Base-by-base conservation (phyloP, 164 flowering plant genomes). In the Paratinospora sagittata region DNA sequence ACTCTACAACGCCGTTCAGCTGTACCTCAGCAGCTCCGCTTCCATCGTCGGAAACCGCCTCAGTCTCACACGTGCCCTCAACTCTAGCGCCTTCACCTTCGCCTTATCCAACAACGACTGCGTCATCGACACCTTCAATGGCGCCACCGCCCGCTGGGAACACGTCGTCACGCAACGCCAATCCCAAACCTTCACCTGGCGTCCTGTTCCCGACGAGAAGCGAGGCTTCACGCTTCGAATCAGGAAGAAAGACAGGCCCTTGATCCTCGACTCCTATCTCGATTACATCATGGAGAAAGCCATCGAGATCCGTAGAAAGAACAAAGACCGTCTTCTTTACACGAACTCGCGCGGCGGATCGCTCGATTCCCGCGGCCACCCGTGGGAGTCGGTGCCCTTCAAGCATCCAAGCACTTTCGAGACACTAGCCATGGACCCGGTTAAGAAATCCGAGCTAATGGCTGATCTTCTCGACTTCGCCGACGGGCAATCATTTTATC, bases 361-460 rank as follows among this genome's bases (percentile, higher is more conserved):
- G 0, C 62, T 89, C 10, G 97, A 92, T 60, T 75, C 89, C 4
- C 74, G 92, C 23, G 94, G 97, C 0, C 78, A 82, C 23, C 96
- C 96, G 0, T 92, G 97, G 96, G 94, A 90, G 61, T 82, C 91
- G 0, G 97, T 91, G 5, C 90, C 93, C 0, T 88, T 91, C 61
- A 89, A 91, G 81, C 95, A 88, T 58, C 97, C 95, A 0, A 85
- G 89, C 67, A 91, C 91, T 8, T 89, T 91, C 60, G 95, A 91
- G 0, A 91, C 97, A 0, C 66, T 91, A 7, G 95, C 97, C 3
- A 88, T 91, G 83, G 91, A 89, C 58, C 89, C 97, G 0, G 41
- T 8, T 0, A 81, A 72, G 82, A 89, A 91, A 66, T 26, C 63
- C 1, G 81, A 86, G 74, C 85, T 89, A 62, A 84, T 84, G 88